Base-by-base conservation (phyloP, 371 early-diverging fungal species). In the Batkoa obscura region DNA sequence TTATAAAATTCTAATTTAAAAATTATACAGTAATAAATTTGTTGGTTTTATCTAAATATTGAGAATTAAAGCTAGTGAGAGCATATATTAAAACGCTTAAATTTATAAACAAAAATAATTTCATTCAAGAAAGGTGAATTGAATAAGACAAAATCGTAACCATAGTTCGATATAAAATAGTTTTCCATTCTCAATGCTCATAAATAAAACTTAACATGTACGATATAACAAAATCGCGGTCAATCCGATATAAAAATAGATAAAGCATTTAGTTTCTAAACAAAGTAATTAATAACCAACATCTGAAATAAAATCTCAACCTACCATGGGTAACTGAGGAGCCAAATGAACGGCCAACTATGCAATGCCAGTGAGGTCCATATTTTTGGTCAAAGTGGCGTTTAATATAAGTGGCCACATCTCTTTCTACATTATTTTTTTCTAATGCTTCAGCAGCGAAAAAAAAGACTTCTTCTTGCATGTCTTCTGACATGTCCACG, bases 261-360 rank as follows among this genome's bases (percentile, higher is more conserved):
- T 94, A 62, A 96, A 96, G 62, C 90, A 90, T 76, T 93, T 79
- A 60, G 84, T 84, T 70, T 88, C 84, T 75, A 70, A 12, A 46
- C 55, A 52, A 57, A 38, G 51, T 30, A 45, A 38, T 48, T 17
- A 37, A 35, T 57, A 17, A 15, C 30, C 10, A 41, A 41, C 9
- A 50, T 41, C 54, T 50, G 3, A 12, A 34, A 12, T 15, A 37
- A 9, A 36, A 17, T 34, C 10, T n/a, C 36, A 34, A 46, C 64
- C 68, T 76, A 91, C 90, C 90, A 64, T 97, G 95, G 35, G 97
- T 95, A 9, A 95, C 97, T 62, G 88, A 94, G 52, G 90, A 90
- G 53, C 95, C 97, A 82, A 94, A 96, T 78, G 88, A 94, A 59
- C 92, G 78, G 54, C 97, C 97, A 50, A 94, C 97, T 58, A 96